phyloP scores from a whole-genome alignment of 441 rosid genomes.

The Brassica hybrid region DNA sequence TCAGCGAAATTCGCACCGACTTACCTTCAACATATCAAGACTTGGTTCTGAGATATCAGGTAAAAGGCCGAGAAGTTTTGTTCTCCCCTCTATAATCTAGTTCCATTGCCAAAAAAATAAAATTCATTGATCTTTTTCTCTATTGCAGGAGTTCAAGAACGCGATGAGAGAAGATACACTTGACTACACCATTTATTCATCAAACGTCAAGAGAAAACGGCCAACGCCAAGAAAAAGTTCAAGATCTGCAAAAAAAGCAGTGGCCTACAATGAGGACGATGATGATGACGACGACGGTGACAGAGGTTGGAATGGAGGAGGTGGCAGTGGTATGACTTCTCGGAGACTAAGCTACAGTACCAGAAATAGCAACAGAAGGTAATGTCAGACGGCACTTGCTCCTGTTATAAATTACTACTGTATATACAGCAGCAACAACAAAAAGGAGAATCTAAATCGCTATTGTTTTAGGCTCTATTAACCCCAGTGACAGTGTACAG shows the following conservation, averaged over 20 bases:
- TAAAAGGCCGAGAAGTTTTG: constrained; percentile 29
- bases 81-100: not conserved
- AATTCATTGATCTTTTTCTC: not conserved
- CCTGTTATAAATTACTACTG: constrained; percentile 10
- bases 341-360: constrained; percentile 45
- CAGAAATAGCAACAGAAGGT: constrained; percentile 59
- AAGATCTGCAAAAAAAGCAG: constrained; percentile 41
- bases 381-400: constrained; percentile 19
- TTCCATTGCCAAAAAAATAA: not conserved
- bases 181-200: constrained; percentile 79
- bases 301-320: constrained; percentile 57
- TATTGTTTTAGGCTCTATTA: too few relatives aligned
- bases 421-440: constrained; percentile 24
- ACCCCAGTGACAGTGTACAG: too few relatives aligned
- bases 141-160: constrained; percentile 76
- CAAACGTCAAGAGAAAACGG: constrained; percentile 89
- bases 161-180: constrained; percentile 91
- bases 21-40: constrained; percentile 75
- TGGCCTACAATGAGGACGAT: constrained; percentile 40
- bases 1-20: constrained; percentile 57
- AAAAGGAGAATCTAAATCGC: not conserved
- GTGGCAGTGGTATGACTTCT: constrained; percentile 41
- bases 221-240: constrained; percentile 49
- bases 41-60: constrained; percentile 84
- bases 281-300: constrained; percentile 41